Evolutionary conservation across 1,139 yeast genomes (phyloP).

Genomic region (Chernovozyma aurita): DNA sequence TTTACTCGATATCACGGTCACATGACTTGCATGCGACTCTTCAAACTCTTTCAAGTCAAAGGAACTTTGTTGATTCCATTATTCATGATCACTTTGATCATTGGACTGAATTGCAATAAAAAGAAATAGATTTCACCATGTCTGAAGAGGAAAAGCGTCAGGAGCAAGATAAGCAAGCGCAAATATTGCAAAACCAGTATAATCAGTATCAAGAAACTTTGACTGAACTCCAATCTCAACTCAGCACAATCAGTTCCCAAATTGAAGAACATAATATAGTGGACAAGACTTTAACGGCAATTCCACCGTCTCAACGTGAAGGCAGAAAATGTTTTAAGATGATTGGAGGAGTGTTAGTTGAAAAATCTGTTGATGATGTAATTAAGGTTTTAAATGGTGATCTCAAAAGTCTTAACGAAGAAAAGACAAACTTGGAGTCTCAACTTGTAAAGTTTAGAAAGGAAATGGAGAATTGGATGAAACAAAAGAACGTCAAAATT

Average conservation of each 20-base stretch:
- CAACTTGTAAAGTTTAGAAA: conserved; percentile 45
- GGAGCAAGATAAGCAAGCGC: conserved; percentile 40
- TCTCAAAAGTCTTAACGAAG: conserved; percentile 37
- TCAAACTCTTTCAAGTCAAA: no score
- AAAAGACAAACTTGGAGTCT: conserved; percentile 41
- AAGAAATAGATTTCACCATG: conserved; percentile 1
- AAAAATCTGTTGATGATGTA: conserved; percentile 75
- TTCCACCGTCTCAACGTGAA: conserved; percentile 34
- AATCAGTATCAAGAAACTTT: conserved; percentile 60
- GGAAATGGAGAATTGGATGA: conserved; percentile 66
- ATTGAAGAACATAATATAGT: conserved; percentile 41
- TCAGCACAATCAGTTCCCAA: conserved; percentile 44
- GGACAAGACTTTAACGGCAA: conserved; percentile 26
- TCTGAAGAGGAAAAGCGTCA: conserved; percentile 10
- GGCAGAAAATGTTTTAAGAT: conserved; percentile 83
- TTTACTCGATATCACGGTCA: no score
- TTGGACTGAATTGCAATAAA: no score
- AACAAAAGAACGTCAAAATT: conserved; percentile 60
- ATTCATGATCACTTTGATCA: no score
- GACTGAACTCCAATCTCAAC: conserved; percentile 52
- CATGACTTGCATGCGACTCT: no score
- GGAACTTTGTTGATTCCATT: no score
- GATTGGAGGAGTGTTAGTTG: conserved; percentile 91
- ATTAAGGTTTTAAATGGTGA: conserved; percentile 64
- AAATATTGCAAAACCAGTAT: conserved; percentile 54